These are phyloP conservation scores for Fusarium floridanum DNA, from an alignment of 2,329 filamentous ascomycete genomes.

Conservation along the genomic window DNA sequence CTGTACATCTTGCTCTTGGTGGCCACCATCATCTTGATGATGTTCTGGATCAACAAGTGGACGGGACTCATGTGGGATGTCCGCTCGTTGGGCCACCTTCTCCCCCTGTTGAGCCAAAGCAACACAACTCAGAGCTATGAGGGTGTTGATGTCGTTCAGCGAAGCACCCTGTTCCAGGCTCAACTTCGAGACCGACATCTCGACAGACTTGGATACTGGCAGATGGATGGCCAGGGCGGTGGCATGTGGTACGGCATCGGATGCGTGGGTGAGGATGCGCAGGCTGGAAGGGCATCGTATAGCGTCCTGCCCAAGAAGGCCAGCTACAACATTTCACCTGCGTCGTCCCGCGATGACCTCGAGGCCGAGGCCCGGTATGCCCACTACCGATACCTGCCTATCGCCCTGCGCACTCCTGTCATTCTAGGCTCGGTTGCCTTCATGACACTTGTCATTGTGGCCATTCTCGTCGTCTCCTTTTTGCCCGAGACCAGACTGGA, in stretches of 20 bases:
- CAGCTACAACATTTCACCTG: slow-evolving; percentile 50
- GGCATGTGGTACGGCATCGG: slow-evolving; percentile 86
- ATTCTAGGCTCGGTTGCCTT: slow-evolving; percentile 76
- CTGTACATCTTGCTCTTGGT: slow-evolving; percentile 78
- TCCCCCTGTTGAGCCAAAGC: slow-evolving; percentile 82
- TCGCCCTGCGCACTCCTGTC: slow-evolving; percentile 77
- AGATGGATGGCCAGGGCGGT: slow-evolving; percentile 71
- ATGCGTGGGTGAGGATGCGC: slow-evolving; percentile 54
- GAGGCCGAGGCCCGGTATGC: slow-evolving; percentile 45
- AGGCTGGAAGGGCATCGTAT: slow-evolving; percentile 40
- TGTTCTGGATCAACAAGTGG: slow-evolving; percentile 73
- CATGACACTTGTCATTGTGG: slow-evolving; percentile 72
- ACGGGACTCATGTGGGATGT: slow-evolving; percentile 91
- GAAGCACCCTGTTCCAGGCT: slow-evolving; percentile 64
- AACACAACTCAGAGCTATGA: slow-evolving; percentile 82
- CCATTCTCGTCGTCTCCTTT: slow-evolving; percentile 84
- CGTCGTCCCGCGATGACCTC: slow-evolving; percentile 47
- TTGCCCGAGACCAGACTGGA: slow-evolving; percentile 74
- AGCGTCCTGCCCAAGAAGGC: slow-evolving; percentile 46
- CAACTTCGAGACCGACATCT: slow-evolving; percentile 68
- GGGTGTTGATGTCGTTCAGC: slow-evolving; percentile 70
- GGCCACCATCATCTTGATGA: slow-evolving; percentile 65
- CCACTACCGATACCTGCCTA: slow-evolving; percentile 76
- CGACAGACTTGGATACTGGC: slow-evolving; percentile 90
- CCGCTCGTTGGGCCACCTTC: slow-evolving; percentile 82